Evolutionary conservation across 768 basidiomycete genomes (phyloP).

Genomic region (Pleurotus ostreatus): DNA sequence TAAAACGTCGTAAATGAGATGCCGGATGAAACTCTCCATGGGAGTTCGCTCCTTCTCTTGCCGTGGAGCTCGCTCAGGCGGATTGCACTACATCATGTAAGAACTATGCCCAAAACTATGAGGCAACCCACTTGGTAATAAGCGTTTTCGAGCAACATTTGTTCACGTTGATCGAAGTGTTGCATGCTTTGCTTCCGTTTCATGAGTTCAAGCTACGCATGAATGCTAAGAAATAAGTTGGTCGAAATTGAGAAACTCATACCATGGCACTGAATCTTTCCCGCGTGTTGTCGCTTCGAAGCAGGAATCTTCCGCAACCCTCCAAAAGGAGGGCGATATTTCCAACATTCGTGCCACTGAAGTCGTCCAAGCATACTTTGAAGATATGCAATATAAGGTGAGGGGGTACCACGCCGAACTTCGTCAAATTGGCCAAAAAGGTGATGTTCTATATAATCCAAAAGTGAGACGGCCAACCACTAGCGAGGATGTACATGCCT

Average conservation of each 20-base stretch:
- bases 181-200: slow-evolving; percentile 90
- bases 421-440: slow-evolving; percentile 90
- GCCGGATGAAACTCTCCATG: slow-evolving; percentile 91
- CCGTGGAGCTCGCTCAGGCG: slow-evolving; percentile 86
- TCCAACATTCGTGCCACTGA: slow-evolving; percentile 89
- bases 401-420: slow-evolving; percentile 86
- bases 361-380: slow-evolving; percentile 96
- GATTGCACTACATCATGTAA: slow-evolving; percentile 73
- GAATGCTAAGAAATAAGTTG: too few species aligned
- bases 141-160: slow-evolving; percentile 91
- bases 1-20: slow-evolving; percentile 92
- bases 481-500: slow-evolving; percentile 7
- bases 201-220: slow-evolving; percentile 81
- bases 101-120: not conserved
- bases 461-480: not conserved
- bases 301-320: slow-evolving; percentile 88
- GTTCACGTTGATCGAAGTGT: slow-evolving; percentile 89
- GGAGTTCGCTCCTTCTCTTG: slow-evolving; percentile 82
- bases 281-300: slow-evolving; percentile 83
- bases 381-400: slow-evolving; percentile 94
- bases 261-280: slow-evolving; percentile 90
- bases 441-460: slow-evolving; percentile 65
- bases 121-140: slow-evolving; percentile 78
- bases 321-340: slow-evolving; percentile 89
- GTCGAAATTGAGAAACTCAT: slow-evolving; percentile 12